Evolutionary conservation across 2,329 filamentous ascomycete genomes (phyloP), one percentile per base, ranked within the genome.

Genomic region (Colletotrichum filicis): DNA sequence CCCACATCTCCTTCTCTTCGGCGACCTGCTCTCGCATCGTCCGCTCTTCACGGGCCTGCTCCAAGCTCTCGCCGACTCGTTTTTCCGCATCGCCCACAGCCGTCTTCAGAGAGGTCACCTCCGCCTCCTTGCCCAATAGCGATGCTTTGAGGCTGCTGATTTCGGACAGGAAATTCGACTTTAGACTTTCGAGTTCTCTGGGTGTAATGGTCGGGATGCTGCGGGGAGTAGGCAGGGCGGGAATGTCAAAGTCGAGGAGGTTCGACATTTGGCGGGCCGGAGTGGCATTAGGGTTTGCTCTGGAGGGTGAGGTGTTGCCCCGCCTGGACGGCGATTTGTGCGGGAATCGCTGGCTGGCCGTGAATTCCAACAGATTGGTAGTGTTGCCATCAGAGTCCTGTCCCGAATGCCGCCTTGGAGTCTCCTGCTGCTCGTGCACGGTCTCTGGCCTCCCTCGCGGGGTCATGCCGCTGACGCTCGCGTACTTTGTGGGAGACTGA

Each of bases 101-200:
- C 56, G 93, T 91, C 81, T 98, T 98, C 71, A 98, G 88, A 42
- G 93, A 96, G 63, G 92, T 88, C 46, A 97, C 94, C 81, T 98
- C 95, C 6, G 96, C 96, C 80, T 98, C 96, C 79, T 97, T 97
- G 61, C 97, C 97, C 78, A 92, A 95, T 11, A 99, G 87, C 11
- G 94, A 96, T 3, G 97, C 97, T 79, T 94, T 97, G 22, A 99
- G 89, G n/a, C 94, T 95, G 74, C 95, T 97, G 73, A 99, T 97
- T 80, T 98, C 94, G 0, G 95, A 97, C 64, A 97, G 88, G 78
- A 97, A 97, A 28, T 90, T 90, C 0, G 95, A 98, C 82, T 98
- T 98, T 73, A 98, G 87, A 16, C 93, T 94, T 80, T 99, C 97
- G 2, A 98, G 87, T 83, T 99, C 97, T 42, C 97, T 92, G 1